A percentile compares a stretch with the other conserved stretches of the same genome.
These are phyloP conservation scores for Globisporangium splendens DNA, from an alignment of 352 stramenopile species.

Conservation along the genomic window DNA sequence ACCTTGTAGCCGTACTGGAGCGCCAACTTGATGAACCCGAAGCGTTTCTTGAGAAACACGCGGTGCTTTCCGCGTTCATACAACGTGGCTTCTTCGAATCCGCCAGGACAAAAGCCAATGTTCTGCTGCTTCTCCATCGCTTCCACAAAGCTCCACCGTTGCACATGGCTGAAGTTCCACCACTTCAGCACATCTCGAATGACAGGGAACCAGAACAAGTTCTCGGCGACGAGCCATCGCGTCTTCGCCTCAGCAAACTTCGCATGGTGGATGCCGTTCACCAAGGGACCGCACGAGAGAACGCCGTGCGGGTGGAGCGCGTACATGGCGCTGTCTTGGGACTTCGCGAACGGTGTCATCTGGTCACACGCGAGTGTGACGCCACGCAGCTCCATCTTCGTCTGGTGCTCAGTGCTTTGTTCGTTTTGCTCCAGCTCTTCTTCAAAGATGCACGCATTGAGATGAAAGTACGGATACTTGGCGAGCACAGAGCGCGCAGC, in stretches of 20 bases:
- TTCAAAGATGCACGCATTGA: slow-evolving; percentile 33
- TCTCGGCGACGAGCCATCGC: slow-evolving; percentile 55
- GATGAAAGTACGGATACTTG: slow-evolving; percentile 36
- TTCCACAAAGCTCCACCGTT: slow-evolving; percentile 32
- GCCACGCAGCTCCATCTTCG: not conserved
- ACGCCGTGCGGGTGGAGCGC: slow-evolving; percentile 62
- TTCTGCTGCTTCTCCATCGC: slow-evolving; percentile 53
- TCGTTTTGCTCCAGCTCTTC: slow-evolving; percentile 11
- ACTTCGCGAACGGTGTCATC: slow-evolving; percentile 25
- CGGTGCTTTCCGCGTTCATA: slow-evolving; percentile 74
- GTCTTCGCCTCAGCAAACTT: slow-evolving; percentile 37
- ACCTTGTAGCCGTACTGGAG: slow-evolving; percentile 88
- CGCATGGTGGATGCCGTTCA: slow-evolving; percentile 47
- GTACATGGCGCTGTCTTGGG: slow-evolving; percentile 45
- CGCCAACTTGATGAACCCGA: slow-evolving; percentile 91
- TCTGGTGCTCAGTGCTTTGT: not conserved
- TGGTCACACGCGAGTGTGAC: slow-evolving; percentile 9
- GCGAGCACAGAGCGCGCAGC: slow-evolving; percentile 18
- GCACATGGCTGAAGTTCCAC: slow-evolving; percentile 46
- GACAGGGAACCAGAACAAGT: slow-evolving; percentile 58
- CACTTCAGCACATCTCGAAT: slow-evolving; percentile 63
- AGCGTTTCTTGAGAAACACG: slow-evolving; percentile 88
- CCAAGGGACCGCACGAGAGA: slow-evolving; percentile 37
- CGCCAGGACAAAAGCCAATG: slow-evolving; percentile 82
- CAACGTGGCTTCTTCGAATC: slow-evolving; percentile 93